Evolutionary conservation across 2,329 filamentous ascomycete species (phyloP).

Genomic region (Talaromyces islandicus): DNA sequence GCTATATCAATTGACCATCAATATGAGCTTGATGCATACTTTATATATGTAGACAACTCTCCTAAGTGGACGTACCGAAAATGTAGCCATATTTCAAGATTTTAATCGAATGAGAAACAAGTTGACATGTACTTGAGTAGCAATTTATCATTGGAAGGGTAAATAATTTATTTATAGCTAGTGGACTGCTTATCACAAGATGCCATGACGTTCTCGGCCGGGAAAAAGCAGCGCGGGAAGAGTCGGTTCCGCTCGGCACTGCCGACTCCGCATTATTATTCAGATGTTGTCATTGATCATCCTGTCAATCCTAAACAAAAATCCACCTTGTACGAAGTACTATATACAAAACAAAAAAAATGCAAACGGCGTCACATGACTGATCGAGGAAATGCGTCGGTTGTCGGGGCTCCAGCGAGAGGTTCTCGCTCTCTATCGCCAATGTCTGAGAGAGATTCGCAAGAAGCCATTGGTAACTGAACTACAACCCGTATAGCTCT

Average conservation of each 20-base stretch:
- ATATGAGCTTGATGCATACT: neutral
- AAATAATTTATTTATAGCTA: neutral
- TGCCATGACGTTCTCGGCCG: constrained; percentile 2
- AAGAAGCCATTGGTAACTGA: constrained; percentile 67
- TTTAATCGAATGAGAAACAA: neutral
- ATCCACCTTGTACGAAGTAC: neutral
- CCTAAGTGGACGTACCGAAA: constrained; percentile 2
- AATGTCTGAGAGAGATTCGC: constrained; percentile 73
- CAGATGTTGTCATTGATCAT: neutral
- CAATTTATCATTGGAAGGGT: neutral
- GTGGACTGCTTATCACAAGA: neutral
- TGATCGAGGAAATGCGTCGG: constrained; percentile 20
- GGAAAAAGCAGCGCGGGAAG: neutral
- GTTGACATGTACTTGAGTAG: neutral
- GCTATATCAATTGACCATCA: too few relatives aligned
- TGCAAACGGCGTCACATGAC: neutral
- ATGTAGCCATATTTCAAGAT: constrained; percentile 4
- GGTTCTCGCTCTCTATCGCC: constrained; percentile 78
- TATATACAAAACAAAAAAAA: neutral
- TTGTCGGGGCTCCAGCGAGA: constrained; percentile 87
- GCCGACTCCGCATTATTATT: neutral
- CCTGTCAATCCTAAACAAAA: neutral
- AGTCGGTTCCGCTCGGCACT: neutral
- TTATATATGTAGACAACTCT: neutral
- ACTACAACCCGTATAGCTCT: constrained; percentile 15